A percentile compares a stretch with the other conserved stretches of the same genome.
Conservation (phyloP, 768 basidiomycete species). For the Tylopilus plumbeoviolaceoides region DNA sequence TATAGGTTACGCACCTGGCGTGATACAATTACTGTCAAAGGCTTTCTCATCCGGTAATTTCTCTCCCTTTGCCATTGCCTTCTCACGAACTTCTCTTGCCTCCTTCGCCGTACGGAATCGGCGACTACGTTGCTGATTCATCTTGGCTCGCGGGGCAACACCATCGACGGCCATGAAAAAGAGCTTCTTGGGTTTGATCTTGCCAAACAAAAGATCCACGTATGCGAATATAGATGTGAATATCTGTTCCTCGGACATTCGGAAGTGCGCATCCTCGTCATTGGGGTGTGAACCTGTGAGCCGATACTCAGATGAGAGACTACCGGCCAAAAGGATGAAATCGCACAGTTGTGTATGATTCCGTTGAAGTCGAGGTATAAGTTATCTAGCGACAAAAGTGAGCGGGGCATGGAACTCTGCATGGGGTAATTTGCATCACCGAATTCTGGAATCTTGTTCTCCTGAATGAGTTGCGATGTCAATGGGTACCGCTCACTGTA, state of each 20-base stretch:
- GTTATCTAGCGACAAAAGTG: slow-evolving; percentile 52
- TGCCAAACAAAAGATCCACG: slow-evolving; percentile 93
- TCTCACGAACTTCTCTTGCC: slow-evolving; percentile 80
- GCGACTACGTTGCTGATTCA: slow-evolving; percentile 96
- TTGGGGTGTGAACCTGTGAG: slow-evolving; percentile 85
- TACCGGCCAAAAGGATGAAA: neutral
- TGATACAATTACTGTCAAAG: slow-evolving; percentile 98
- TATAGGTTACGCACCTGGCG: slow-evolving; percentile 67
- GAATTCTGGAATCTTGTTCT: slow-evolving; percentile 99
- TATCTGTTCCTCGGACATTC: slow-evolving; percentile 94
- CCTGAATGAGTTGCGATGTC: slow-evolving; percentile 95
- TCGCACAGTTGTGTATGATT: slow-evolving; percentile 80
- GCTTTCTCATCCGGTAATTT: slow-evolving; percentile 90
- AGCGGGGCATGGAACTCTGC: slow-evolving; percentile 1
- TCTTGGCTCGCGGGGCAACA: slow-evolving; percentile 95
- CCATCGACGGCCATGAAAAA: slow-evolving; percentile 99
- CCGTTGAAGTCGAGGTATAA: slow-evolving; percentile 94
- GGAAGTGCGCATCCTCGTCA: slow-evolving; percentile 93
- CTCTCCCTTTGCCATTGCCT: slow-evolving; percentile 86
- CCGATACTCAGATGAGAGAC: neutral
- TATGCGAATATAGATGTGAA: slow-evolving; percentile 96
- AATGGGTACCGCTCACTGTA: slow-evolving; percentile 93
- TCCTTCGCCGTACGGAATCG: slow-evolving; percentile 95
- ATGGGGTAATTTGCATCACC: slow-evolving; percentile 45
- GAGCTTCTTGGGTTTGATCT: slow-evolving; percentile 95